A percentile compares a stretch with the other conserved stretches of the same genome.
These are phyloP conservation scores for Flaveria bidentis DNA, from an alignment of 129 eudicot genomes.

Conservation along the genomic window DNA sequence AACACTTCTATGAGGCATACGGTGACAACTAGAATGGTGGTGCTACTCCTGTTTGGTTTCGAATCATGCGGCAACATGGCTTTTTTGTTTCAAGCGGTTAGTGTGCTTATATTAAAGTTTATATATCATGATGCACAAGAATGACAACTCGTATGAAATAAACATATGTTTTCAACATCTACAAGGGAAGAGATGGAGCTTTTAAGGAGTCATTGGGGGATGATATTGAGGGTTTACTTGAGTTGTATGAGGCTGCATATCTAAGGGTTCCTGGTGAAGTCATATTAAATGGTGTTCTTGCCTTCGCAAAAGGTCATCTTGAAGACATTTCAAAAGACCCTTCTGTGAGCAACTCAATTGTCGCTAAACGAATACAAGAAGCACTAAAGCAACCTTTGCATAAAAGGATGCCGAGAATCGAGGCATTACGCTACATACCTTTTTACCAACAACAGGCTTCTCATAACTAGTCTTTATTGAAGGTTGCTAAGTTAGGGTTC, in stretches of 20 bases:
- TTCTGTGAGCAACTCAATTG: neutral
- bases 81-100: no score
- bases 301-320: neutral
- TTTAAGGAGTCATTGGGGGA: neutral
- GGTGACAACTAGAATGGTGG: no score
- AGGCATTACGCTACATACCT: neutral
- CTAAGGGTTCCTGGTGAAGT: neutral
- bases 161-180: no score
- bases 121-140: no score
- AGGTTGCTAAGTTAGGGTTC: no score
- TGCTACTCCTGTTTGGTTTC: no score
- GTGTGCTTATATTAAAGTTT: no score
- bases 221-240: neutral
- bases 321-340: neutral
- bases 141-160: no score
- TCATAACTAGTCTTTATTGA: neutral
- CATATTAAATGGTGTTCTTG: conserved; percentile 6
- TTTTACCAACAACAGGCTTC: neutral
- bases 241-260: neutral
- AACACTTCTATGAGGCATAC: no score
- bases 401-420: neutral
- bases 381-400: neutral
- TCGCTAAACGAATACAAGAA: neutral
- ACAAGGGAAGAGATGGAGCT: neutral
- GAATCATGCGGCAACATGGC: no score